Evolutionary conservation across 768 basidiomycete genomes (phyloP).

Genomic region (Rhodosporidiobolus odoratus): DNA sequence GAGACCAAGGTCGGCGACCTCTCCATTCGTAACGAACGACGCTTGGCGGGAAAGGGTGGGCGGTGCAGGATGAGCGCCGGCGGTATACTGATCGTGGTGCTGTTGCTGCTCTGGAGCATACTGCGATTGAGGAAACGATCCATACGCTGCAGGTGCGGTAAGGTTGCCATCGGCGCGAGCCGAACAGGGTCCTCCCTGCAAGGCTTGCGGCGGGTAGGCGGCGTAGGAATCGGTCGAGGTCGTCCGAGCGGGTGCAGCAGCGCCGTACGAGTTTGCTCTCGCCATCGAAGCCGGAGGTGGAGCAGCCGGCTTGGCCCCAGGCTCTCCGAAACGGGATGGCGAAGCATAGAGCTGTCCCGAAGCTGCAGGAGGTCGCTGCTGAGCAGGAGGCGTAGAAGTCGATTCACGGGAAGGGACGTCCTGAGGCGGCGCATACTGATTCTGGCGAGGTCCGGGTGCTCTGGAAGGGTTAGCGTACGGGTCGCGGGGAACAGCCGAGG

Average conservation of each 20-base stretch:
- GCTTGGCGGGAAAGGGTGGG: neutral
- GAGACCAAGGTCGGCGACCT: conserved; percentile 29
- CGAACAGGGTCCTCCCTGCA: conserved; percentile 3
- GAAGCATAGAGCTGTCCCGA: neutral
- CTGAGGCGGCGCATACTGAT: too few species aligned
- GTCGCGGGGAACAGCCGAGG: neutral
- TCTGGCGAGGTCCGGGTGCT: too few species aligned
- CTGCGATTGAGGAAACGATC: neutral
- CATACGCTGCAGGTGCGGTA: conserved; percentile 8
- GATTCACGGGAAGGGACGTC: conserved; percentile 14
- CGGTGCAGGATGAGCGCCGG: neutral
- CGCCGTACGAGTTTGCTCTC: conserved; percentile 12
- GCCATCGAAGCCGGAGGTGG: neutral
- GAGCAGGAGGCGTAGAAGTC: conserved; percentile 8
- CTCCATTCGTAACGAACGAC: neutral
- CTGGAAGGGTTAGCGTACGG: too few species aligned
- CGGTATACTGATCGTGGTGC: conserved; percentile 19
- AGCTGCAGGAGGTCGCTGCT: neutral
- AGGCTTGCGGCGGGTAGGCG: neutral
- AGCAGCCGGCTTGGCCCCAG: neutral
- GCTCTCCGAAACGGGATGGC: conserved; percentile 7
- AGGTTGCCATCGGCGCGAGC: conserved; percentile 8
- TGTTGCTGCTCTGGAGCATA: conserved; percentile 9
- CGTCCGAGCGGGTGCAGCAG: neutral
- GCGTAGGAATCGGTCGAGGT: conserved; percentile 15